A percentile compares a stretch with the other conserved stretches of the same genome.
These are phyloP conservation scores for Skeletonema marinoi DNA, from an alignment of 108 stramenopile species.

Conservation along the genomic window DNA sequence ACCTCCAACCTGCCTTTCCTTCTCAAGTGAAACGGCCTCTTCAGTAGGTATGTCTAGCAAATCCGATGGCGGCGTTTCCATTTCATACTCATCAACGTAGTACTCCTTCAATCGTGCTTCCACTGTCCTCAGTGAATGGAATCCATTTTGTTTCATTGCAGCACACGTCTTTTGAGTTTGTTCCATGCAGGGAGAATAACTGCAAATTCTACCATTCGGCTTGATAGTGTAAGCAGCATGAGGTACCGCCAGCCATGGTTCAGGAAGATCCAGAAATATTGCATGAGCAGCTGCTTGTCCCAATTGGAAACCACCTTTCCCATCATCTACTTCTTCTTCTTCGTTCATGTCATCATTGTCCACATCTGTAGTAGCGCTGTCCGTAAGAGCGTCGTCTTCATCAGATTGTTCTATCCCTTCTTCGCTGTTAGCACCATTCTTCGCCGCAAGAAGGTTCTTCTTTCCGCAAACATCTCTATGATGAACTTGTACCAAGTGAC, in stretches of 20 bases:
- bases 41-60: constrained; percentile 46
- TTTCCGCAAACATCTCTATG: constrained; percentile 90
- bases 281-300: constrained; percentile 81
- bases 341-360: constrained; percentile 1
- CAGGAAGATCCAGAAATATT: constrained; percentile 92
- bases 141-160: constrained; percentile 68
- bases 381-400: not conserved
- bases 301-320: constrained; percentile 69
- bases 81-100: constrained; percentile 75
- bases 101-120: constrained; percentile 87
- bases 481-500: constrained; percentile 74
- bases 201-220: constrained; percentile 75
- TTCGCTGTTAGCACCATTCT: constrained; percentile 2
- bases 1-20: constrained; percentile 21
- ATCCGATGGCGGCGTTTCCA: constrained; percentile 55
- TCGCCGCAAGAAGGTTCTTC: not conserved
- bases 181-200: constrained; percentile 96
- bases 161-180: constrained; percentile 81
- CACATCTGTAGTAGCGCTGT: not conserved
- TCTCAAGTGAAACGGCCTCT: constrained; percentile 27
- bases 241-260: constrained; percentile 92
- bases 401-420: constrained; percentile 2
- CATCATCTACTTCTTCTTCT: constrained; percentile 25
- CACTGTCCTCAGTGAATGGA: constrained; percentile 83
- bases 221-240: constrained; percentile 80